Percentiles rank a stretch among this genome's conserved stretches.
Evolutionary conservation across 345 rosid genomes (phyloP).

Genomic region (Carallia pectinifolia): DNA sequence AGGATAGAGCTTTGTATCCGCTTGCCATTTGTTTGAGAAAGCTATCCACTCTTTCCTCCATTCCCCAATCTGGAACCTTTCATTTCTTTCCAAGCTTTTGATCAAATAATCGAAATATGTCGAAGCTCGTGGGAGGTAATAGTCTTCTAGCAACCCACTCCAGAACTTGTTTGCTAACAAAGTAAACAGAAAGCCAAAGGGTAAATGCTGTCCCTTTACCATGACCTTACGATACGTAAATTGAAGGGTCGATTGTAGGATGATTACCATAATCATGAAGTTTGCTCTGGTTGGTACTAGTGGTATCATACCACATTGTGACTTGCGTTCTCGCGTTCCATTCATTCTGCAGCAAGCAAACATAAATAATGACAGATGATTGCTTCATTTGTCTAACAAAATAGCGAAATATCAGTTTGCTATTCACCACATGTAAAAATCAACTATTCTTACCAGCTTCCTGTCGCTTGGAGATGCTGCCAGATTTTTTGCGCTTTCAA

Average conservation of each 20-base stretch:
- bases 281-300: slow-evolving; percentile 64
- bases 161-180: slow-evolving; percentile 82
- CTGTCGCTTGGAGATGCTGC: slow-evolving; percentile 56
- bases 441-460: slow-evolving; percentile 53
- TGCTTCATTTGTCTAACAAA: no score
- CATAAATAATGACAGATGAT: no score
- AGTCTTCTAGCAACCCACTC: slow-evolving; percentile 75
- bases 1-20: slow-evolving; percentile 44
- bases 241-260: slow-evolving; percentile 1
- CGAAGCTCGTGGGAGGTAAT: slow-evolving; percentile 66
- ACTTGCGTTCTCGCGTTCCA: slow-evolving; percentile 95
- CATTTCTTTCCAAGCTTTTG: slow-evolving; percentile 50
- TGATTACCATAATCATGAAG: slow-evolving; percentile 86
- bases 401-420: no score
- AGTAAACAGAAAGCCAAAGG: neutral
- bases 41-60: slow-evolving; percentile 82
- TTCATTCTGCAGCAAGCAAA: slow-evolving; percentile 50
- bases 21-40: slow-evolving; percentile 72
- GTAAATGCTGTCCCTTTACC: neutral
- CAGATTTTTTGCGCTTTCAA: slow-evolving; percentile 72
- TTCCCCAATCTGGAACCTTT: slow-evolving; percentile 46
- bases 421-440: neutral
- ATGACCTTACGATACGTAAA: neutral
- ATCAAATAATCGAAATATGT: slow-evolving; percentile 48
- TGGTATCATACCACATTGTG: slow-evolving; percentile 94